Percentiles rank a stretch among this genome's conserved stretches.
Evolutionary conservation across 1,139 yeast species (phyloP).

Genomic region (Scheffersomyces illinoinensis): DNA sequence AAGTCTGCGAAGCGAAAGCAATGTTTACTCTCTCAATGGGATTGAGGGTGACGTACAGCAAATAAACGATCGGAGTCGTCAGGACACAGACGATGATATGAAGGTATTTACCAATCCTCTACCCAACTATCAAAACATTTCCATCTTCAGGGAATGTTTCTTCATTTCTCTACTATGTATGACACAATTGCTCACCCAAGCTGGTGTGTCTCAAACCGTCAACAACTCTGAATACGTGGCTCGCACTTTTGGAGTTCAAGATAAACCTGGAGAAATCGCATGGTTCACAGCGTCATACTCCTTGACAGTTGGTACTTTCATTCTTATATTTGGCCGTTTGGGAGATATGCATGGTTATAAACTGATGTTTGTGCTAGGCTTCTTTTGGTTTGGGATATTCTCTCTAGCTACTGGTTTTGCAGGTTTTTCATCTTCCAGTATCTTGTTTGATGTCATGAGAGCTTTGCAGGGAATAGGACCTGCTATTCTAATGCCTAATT

Average conservation of each 20-base stretch:
- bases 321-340: conserved; percentile 57
- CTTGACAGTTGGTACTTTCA: conserved; percentile 62
- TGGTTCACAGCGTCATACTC: conserved; percentile 66
- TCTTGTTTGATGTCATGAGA: conserved; percentile 53
- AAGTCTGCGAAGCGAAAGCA: not conserved
- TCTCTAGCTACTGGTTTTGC: conserved; percentile 54
- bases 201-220: conserved; percentile 48
- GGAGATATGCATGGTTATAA: conserved; percentile 68
- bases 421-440: conserved; percentile 37
- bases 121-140: conserved; percentile 17
- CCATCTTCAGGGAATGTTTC: conserved; percentile 16
- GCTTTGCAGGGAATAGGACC: conserved; percentile 64
- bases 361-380: conserved; percentile 47
- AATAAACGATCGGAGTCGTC: not conserved
- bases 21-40: not conserved
- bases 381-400: conserved; percentile 48
- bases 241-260: conserved; percentile 33
- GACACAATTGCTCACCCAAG: conserved; percentile 53
- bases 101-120: not conserved
- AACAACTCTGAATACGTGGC: conserved; percentile 38
- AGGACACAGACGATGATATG: not conserved
- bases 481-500: conserved; percentile 58
- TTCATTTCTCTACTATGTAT: conserved; percentile 31
- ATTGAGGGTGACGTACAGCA: not conserved
- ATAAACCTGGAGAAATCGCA: conserved; percentile 43